phyloP scores from a whole-genome alignment of 2,329 filamentous ascomycete genomes.

The Sarocladiaceae sp. region DNA sequence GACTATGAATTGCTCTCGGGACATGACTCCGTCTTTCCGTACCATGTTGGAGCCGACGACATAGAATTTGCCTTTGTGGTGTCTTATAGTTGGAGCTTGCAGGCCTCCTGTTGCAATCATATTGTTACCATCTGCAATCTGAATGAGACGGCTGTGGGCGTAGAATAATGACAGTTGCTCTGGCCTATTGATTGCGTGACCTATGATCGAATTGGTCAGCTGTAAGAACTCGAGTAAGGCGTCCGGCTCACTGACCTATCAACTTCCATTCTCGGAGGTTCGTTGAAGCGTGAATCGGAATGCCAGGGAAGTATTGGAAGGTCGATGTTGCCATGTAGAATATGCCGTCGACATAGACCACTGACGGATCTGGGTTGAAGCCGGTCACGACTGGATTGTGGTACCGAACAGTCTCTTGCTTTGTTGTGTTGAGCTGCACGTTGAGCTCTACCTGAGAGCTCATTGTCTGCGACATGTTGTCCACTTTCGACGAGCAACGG shows the following conservation, averaged over 20 bases:
- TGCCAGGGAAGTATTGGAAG: constrained; percentile 56
- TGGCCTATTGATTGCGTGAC: constrained; percentile 13
- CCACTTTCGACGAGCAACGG: no score
- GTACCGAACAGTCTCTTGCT: neutral
- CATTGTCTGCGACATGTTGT: neutral
- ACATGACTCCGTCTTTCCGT: neutral
- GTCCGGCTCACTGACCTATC: constrained; percentile 16
- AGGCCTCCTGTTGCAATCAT: constrained; percentile 13
- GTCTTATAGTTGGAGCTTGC: constrained; percentile 20
- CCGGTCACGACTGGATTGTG: constrained; percentile 25
- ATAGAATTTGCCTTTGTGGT: constrained; percentile 19
- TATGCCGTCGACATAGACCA: constrained; percentile 20
- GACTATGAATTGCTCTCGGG: constrained; percentile 20
- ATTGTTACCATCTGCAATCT: neutral
- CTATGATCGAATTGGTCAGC: neutral
- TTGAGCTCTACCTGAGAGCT: no score
- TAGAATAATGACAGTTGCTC: constrained; percentile 9
- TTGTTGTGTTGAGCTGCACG: no score
- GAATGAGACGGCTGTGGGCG: constrained; percentile 5
- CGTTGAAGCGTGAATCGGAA: constrained; percentile 32
- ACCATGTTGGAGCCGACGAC: constrained; percentile 22
- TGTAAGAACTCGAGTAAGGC: neutral
- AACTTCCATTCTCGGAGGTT: constrained; percentile 27
- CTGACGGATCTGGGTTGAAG: constrained; percentile 26
- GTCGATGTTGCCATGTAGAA: constrained; percentile 46